Evolutionary conservation across 2,329 filamentous ascomycete genomes (phyloP), one percentile per base, ranked within the genome.

Genomic region (Xylariomycetidae sp.): DNA sequence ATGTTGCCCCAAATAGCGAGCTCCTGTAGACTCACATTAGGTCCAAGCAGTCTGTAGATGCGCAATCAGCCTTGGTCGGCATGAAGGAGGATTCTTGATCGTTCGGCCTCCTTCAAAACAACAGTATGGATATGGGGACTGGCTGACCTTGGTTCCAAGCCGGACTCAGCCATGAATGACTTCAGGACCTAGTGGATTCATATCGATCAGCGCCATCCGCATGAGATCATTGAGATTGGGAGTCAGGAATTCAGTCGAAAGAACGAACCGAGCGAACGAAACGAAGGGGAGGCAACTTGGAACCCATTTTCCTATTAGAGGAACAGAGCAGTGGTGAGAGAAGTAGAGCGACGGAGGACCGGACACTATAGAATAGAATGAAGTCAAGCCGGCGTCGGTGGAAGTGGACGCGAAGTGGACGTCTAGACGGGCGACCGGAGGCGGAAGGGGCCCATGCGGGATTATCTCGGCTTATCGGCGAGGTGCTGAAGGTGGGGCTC

Each of bases 101-200:
- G 6, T 9, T 31, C 8, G 7, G 19, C 20, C 6, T 22, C 10
- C 9, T 12, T 19, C 18, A 16, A 7, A 32, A 24, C 15, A 14
- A 10, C 19, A 18, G 19, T n/a, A 6, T 13, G 19, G 6, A 14
- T 27, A 20, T 15, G 17, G 22, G 14, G 19, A 14, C 18, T 31
- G 29, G 54, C 63, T 50, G 55, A 94, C 89, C 85, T 84, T 57
- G 87, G 87, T 59, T 95, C 90, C 14, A 96, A 65, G 6, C 89
- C 89, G 5, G 88, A 95, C 44, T 86, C 84, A 46, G 76, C 74
- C 65, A 85, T 77, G 60, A 95, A 95, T 2, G 85, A 89, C 57
- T 84, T 82, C 68, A 87, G 74, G 29, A 93, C 86, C 86, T 92
- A 38, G 12, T 14, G 17, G 31, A 5, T 14, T 39, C 23, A 42